Conservation (phyloP, 2,329 filamentous ascomycete species). For the Claviceps sp. region DNA sequence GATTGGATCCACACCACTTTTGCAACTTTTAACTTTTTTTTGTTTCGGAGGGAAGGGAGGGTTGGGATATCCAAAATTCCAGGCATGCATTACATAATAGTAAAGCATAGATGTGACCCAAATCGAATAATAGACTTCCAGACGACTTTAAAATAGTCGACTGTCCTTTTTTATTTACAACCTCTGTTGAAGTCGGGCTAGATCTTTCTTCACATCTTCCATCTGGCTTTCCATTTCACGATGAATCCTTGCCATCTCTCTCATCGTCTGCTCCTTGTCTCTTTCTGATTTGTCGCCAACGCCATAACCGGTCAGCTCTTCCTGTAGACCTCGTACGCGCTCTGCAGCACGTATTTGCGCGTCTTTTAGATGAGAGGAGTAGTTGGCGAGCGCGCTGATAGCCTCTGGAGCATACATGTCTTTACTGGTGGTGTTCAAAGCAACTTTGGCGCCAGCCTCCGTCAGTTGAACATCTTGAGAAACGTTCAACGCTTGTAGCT, state of each 20-base stretch:
- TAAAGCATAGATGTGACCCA: background rate
- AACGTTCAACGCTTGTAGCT: slow-evolving; percentile 34
- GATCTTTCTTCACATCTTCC: slow-evolving; percentile 34
- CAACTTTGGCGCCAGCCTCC: slow-evolving; percentile 23
- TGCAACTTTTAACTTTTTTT: background rate
- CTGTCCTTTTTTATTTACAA: background rate
- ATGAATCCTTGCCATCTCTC: slow-evolving; percentile 39
- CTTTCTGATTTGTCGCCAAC: slow-evolving; percentile 23
- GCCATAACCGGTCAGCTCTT: slow-evolving; percentile 36
- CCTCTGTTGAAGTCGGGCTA: slow-evolving; percentile 20
- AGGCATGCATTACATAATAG: background rate
- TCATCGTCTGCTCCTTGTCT: slow-evolving; percentile 34
- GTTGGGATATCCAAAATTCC: background rate
- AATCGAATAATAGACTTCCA: background rate
- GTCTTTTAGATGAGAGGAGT: slow-evolving; percentile 35
- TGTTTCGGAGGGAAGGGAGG: too few relatives aligned
- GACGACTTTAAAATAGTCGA: background rate
- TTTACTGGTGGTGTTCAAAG: slow-evolving; percentile 20
- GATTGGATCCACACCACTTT: background rate
- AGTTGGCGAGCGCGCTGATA: slow-evolving; percentile 29
- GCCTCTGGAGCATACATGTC: slow-evolving; percentile 34
- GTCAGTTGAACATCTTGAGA: slow-evolving; percentile 29
- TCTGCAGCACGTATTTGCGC: slow-evolving; percentile 32
- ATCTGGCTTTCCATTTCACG: slow-evolving; percentile 36
- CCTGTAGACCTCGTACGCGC: slow-evolving; percentile 24